Conservation (phyloP, 164 flowering plant genomes). For the Vitis rupestris region DNA sequence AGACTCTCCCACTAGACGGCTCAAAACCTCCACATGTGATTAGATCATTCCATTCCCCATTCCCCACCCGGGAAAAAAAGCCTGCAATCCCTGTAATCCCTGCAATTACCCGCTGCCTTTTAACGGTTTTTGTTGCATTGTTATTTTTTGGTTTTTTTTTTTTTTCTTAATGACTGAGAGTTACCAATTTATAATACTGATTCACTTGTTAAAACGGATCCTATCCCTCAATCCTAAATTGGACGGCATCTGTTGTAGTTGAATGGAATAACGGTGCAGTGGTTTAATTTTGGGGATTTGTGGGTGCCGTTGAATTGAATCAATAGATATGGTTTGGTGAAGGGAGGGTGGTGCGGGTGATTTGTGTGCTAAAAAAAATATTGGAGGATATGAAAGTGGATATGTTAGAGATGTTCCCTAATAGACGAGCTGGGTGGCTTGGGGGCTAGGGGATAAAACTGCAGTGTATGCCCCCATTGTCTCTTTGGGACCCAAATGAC, state of each 20-base stretch:
- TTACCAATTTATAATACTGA: no score
- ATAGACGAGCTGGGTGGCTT: slow-evolving; percentile 7
- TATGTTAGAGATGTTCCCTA: slow-evolving; percentile 16
- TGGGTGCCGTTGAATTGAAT: no score
- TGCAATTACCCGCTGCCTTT: slow-evolving; percentile 7
- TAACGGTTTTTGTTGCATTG: slow-evolving; percentile 20
- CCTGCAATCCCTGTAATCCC: not conserved
- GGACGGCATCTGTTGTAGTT: no score
- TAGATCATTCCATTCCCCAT: slow-evolving; percentile 1
- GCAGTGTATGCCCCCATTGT: slow-evolving; percentile 8
- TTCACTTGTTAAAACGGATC: no score
- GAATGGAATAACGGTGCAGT: no score
- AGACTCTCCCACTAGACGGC: slow-evolving; percentile 41
- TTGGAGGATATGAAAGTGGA: slow-evolving; percentile 12
- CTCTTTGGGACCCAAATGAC: not conserved
- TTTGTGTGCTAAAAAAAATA: slow-evolving; percentile 19
- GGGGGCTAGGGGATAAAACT: not conserved
- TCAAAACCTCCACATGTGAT: slow-evolving; percentile 25
- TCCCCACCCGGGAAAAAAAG: no score
- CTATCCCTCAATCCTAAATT: no score
- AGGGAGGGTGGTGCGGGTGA: not conserved
- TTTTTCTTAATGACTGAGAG: not conserved
- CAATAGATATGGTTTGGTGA: no score
- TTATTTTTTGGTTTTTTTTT: not conserved
- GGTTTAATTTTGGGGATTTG: no score